These are phyloP conservation scores for Oryza nivara DNA, from an alignment of 176 grass and related monocot genomes.

Conservation along the genomic window DNA sequence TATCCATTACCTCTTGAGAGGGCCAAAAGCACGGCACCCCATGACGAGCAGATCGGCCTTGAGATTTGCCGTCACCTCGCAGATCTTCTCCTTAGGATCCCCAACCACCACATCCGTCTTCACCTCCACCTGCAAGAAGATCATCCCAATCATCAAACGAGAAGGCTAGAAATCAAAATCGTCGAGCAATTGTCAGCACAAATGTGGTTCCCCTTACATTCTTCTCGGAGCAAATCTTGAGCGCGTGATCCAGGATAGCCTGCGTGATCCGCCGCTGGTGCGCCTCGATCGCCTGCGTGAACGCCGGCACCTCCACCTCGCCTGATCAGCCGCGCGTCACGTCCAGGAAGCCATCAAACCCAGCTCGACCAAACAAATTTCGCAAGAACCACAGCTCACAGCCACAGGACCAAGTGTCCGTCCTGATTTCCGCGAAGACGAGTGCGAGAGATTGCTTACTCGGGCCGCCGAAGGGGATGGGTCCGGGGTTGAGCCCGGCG, in stretches of 20 bases:
- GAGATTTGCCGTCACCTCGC: constrained; percentile 58
- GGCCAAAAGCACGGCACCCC: constrained; percentile 84
- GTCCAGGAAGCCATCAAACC: constrained; percentile 26
- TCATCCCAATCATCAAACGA: neutral
- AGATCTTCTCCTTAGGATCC: constrained; percentile 95
- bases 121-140: constrained; percentile 66
- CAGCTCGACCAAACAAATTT: neutral
- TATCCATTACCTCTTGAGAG: constrained; percentile 66
- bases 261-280: constrained; percentile 88
- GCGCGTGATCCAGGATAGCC: constrained; percentile 82
- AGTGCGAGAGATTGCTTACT: constrained; percentile 47
- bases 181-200: neutral
- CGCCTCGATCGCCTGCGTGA: constrained; percentile 86
- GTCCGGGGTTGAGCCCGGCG: constrained; percentile 72
- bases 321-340: constrained; percentile 42
- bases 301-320: constrained; percentile 82
- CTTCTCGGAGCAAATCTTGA: constrained; percentile 81
- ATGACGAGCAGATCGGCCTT: constrained; percentile 90
- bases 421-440: neutral
- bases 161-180: neutral
- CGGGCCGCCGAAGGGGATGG: constrained; percentile 95
- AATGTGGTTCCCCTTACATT: constrained; percentile 48
- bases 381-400: neutral
- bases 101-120: constrained; percentile 88
- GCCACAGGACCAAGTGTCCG: neutral